Evolutionary conservation across 495 filamentous ascomycete species (phyloP).

Genomic region (Daldinia concentrica): DNA sequence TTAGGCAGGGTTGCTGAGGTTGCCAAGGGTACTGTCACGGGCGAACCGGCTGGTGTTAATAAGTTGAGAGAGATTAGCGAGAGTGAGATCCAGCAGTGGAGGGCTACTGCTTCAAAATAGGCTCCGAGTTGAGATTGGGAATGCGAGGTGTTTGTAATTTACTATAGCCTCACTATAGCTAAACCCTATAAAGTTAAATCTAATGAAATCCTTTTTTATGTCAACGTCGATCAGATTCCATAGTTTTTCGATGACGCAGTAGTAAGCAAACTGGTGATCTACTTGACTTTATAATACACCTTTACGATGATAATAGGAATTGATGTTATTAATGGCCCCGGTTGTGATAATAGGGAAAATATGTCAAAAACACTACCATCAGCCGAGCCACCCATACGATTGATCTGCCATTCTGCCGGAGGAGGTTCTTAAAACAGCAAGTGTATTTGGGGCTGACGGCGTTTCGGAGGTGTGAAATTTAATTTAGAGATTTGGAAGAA

Average conservation of each 20-base stretch:
- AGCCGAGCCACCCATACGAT: constrained; percentile 10
- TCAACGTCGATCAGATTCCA: neutral
- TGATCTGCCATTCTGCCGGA: constrained; percentile 26
- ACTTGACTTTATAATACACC: neutral
- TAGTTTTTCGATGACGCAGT: neutral
- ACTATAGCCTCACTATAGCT: neutral
- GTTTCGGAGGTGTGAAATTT: constrained; percentile 15
- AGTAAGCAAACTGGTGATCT: neutral
- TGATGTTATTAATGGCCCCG: neutral
- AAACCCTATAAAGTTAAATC: neutral
- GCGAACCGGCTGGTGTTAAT: constrained; percentile 77
- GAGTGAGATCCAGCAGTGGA: constrained; percentile 69
- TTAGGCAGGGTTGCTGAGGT: constrained; percentile 73
- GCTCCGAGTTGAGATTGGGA: neutral
- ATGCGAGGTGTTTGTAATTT: neutral
- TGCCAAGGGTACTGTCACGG: constrained; percentile 77
- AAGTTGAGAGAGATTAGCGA: constrained; percentile 80
- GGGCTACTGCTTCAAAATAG: constrained; percentile 46
- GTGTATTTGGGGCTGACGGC: constrained; percentile 16
- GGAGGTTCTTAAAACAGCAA: constrained; percentile 27
- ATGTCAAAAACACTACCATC: too few relatives aligned
- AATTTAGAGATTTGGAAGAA: constrained; percentile 42
- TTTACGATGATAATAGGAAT: neutral
- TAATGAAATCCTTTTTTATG: neutral
- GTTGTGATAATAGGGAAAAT: neutral